phyloP scores from a whole-genome alignment of 169 alveolate genomes.

The Neospora caninum region DNA sequence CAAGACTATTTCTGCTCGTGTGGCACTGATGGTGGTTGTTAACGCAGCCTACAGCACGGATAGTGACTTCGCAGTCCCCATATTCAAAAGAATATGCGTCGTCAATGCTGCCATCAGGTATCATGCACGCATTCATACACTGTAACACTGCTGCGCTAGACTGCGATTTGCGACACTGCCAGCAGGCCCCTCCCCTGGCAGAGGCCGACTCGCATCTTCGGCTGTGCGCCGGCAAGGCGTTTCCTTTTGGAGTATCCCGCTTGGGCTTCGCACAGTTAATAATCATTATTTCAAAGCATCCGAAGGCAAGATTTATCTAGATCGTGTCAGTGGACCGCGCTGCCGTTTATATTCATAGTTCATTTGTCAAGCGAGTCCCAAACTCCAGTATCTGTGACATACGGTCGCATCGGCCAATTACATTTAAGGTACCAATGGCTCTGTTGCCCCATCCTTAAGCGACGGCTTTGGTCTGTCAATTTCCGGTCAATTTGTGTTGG shows the following conservation, averaged over 20 bases:
- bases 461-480: neutral
- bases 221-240: neutral
- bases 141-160: neutral
- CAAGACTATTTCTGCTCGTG: too few relatives aligned
- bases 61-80: too few relatives aligned
- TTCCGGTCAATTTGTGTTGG: neutral
- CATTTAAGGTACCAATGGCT: neutral
- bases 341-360: neutral
- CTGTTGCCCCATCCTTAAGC: neutral
- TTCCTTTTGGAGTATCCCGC: neutral
- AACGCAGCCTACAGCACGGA: too few relatives aligned
- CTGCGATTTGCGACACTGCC: neutral
- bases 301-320: neutral
- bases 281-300: neutral
- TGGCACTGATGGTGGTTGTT: too few relatives aligned
- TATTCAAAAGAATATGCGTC: too few relatives aligned
- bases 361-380: slow-evolving; percentile 16
- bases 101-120: too few relatives aligned
- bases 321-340: slow-evolving; percentile 24
- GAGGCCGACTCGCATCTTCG: slow-evolving; percentile 35
- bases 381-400: neutral
- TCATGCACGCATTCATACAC: too few relatives aligned
- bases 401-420: neutral
- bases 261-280: neutral
- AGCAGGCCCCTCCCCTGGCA: slow-evolving; percentile 12